Evolutionary conservation across 768 basidiomycete species (phyloP).

Genomic region (Boletus reticuloceps): DNA sequence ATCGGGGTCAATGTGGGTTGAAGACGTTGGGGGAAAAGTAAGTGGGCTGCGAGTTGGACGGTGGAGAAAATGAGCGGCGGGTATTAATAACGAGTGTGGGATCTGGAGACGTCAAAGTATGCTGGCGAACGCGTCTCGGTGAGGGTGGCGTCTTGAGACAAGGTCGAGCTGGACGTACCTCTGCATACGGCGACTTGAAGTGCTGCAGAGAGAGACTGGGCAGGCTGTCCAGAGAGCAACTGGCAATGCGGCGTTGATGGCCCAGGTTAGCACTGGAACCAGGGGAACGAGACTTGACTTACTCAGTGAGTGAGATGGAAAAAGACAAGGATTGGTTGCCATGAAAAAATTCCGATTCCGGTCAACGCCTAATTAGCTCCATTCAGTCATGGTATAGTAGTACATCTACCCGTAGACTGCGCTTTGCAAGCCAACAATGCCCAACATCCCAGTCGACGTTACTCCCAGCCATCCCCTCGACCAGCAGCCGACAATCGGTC

Average conservation of each 20-base stretch:
- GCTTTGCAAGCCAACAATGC: no score
- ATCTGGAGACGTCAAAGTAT: constrained; percentile 1
- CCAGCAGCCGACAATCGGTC: constrained; percentile 75
- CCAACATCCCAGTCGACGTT: constrained; percentile 15
- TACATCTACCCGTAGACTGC: no score
- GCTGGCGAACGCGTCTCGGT: neutral
- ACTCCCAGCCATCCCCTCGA: constrained; percentile 36
- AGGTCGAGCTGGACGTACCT: constrained; percentile 2
- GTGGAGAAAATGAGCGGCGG: constrained; percentile 4
- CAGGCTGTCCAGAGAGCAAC: constrained; percentile 1
- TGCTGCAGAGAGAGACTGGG: neutral
- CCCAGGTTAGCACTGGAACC: neutral
- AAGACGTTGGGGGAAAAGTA: neutral
- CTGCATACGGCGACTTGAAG: constrained; percentile 15
- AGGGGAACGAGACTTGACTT: no score
- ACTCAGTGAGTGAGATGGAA: no score
- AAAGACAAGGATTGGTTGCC: no score
- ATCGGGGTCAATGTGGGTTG: constrained; percentile 13
- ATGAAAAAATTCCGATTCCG: no score
- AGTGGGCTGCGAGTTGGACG: neutral
- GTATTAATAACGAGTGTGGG: constrained; percentile 13
- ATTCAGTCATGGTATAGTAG: no score
- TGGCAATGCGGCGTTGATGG: neutral
- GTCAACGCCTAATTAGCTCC: no score
- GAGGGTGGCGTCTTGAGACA: no score